Evolutionary conservation across 1,284 basidiomycete genomes (phyloP).

Genomic region (Schizophyllum commune): DNA sequence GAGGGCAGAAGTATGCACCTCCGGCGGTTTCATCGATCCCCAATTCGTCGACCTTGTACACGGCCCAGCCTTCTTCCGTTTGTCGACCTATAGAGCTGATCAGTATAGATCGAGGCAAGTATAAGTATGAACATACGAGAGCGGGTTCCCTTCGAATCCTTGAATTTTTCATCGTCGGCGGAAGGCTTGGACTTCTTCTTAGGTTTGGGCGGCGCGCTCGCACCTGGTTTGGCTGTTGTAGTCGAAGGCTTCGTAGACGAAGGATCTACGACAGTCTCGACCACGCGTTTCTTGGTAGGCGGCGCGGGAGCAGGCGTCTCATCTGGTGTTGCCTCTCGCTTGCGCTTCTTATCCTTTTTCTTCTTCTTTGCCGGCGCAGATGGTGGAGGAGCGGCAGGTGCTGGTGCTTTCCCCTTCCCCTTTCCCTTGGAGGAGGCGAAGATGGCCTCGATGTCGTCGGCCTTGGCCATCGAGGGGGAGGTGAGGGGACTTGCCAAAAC

Average conservation of each 20-base stretch:
- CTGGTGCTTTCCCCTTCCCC: neutral
- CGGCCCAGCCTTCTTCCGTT: slow-evolving; percentile 79
- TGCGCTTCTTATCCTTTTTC: slow-evolving; percentile 18
- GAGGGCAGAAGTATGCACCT: slow-evolving; percentile 40
- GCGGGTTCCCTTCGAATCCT: slow-evolving; percentile 68
- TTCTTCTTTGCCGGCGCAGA: slow-evolving; percentile 15
- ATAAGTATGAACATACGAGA: slow-evolving; percentile 46
- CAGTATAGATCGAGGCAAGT: slow-evolving; percentile 3
- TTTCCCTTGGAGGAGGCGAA: neutral
- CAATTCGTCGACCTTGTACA: slow-evolving; percentile 86
- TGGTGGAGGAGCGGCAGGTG: slow-evolving; percentile 1
- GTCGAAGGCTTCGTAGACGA: neutral
- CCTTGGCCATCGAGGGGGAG: neutral
- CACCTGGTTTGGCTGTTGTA: slow-evolving; percentile 5
- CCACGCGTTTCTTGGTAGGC: slow-evolving; percentile 4
- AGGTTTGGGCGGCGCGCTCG: neutral
- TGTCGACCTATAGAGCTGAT: slow-evolving; percentile 48
- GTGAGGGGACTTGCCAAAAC: neutral
- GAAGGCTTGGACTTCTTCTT: slow-evolving; percentile 9
- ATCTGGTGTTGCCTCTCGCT: neutral
- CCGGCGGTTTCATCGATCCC: slow-evolving; percentile 69
- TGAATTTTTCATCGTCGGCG: slow-evolving; percentile 42
- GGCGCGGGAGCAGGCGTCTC: neutral
- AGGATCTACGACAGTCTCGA: slow-evolving; percentile 5
- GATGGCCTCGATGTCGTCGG: neutral